Evolutionary conservation across 345 rosid genomes (phyloP), one percentile per base, ranked within the genome.

Genomic region (Erysimum cheiranthoides): DNA sequence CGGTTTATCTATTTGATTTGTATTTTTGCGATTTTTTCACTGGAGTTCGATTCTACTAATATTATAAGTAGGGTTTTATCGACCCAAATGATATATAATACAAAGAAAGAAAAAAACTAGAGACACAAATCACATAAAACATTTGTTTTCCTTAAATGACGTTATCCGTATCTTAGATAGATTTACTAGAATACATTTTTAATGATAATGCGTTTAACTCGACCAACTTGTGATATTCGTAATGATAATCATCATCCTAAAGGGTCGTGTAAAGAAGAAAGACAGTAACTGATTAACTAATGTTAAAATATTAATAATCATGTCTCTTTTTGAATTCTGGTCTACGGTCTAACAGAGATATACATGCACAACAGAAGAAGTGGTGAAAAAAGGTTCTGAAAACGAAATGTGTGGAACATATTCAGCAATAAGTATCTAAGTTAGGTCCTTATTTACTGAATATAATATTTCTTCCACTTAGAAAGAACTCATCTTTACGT

Each of bases 351-450:
- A 68, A 53, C 39, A 68, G 28, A 54, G 38, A 53, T 54, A 53
- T 53, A 28, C 52, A 68, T 68, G 73, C 62, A 68, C 27, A 39
- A 53, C 38, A 54, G 13, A 52, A 8, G 62, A 39, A 40, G 32
- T 69, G 64, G 17, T 56, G 52, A 54, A 38, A 52, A 68, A 68
- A 53, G 73, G 39, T 68, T 68, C 11, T 53, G 73, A 53, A 53
- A 68, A 53, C 30, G 73, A 68, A 52, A 68, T 68, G 62, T 66
- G 58, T 66, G 70, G 70, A 66, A 66, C 58, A 66, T 66, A 49
- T 66, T 66, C 17, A 49, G 18, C 58, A 47, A 31, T 49, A 32
- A 25, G n/a, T 27, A 66, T 49, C 57, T 66, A 66, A 66, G 57
- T 49, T 66, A 66, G 70, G 70, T 35, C 45, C 34, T 17, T 13